phyloP scores from a whole-genome alignment of 2,329 filamentous ascomycete genomes.

The Dendryphion nanum region DNA sequence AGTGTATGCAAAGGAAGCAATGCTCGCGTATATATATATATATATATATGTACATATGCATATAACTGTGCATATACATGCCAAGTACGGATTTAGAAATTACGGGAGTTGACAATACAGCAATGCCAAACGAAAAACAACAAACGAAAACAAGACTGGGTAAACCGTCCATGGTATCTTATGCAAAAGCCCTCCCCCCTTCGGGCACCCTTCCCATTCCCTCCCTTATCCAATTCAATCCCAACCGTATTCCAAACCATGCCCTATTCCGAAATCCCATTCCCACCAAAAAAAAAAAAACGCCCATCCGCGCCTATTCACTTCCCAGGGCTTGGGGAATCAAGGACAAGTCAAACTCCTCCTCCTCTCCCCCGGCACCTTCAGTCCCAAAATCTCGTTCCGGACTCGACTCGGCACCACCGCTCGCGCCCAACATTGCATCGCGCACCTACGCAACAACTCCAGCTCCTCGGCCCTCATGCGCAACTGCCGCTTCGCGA shows the following conservation, averaged over 20 bases:
- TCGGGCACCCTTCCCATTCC: neutral
- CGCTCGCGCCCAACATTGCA: conserved; percentile 43
- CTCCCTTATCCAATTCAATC: neutral
- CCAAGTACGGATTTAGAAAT: too few relatives aligned
- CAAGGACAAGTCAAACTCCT: conserved; percentile 33
- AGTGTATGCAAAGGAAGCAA: too few relatives aligned
- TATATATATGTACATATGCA: neutral
- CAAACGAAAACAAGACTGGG: too few relatives aligned
- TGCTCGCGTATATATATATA: neutral
- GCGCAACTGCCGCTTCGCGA: conserved; percentile 47
- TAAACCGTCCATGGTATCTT: neutral
- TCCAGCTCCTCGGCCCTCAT: conserved; percentile 45
- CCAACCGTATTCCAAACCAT: neutral
- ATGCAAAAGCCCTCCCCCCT: neutral
- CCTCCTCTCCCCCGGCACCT: conserved; percentile 17
- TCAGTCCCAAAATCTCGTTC: conserved; percentile 17
- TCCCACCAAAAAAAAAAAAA: neutral
- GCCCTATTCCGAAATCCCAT: neutral
- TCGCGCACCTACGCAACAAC: conserved; percentile 42
- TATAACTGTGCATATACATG: neutral
- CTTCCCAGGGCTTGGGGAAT: conserved; percentile 2
- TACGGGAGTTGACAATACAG: too few relatives aligned
- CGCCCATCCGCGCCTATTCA: too few relatives aligned
- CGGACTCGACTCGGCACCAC: conserved; percentile 25
- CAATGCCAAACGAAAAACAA: too few relatives aligned